These are phyloP conservation scores for Debaryomyces subglobosus DNA, from an alignment of 1,139 yeast species.

Conservation along the genomic window DNA sequence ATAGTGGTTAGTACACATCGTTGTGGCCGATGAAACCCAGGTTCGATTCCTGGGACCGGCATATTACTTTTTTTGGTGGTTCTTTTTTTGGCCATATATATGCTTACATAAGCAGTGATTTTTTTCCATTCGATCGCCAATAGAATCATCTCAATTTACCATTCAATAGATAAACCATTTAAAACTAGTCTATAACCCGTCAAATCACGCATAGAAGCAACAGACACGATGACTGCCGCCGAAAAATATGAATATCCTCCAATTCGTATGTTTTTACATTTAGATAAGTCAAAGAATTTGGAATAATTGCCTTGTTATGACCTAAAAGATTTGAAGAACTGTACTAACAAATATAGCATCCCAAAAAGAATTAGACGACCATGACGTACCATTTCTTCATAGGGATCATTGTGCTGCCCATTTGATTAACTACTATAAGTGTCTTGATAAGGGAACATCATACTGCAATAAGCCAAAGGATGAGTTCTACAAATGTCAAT, in stretches of 20 bases:
- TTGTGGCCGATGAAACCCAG: conserved; percentile 60
- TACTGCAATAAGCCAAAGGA: conserved; percentile 48
- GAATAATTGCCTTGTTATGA: neutral
- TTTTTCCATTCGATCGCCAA: conserved; percentile 6
- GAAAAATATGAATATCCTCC: conserved; percentile 28
- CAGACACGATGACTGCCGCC: conserved; percentile 8
- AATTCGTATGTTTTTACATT: conserved; percentile 25
- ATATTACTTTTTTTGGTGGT: conserved; percentile 24
- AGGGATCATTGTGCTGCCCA: conserved; percentile 54
- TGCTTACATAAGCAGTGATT: neutral
- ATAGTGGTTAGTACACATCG: conserved; percentile 59
- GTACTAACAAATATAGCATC: conserved; percentile 27
- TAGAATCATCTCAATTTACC: conserved; percentile 6
- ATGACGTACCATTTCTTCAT: conserved; percentile 49
- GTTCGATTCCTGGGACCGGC: conserved; percentile 64
- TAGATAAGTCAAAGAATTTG: neutral
- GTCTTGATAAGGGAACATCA: conserved; percentile 51
- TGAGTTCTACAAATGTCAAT: conserved; percentile 52
- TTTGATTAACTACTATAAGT: conserved; percentile 48
- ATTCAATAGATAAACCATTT: neutral
- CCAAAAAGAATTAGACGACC: conserved; percentile 45
- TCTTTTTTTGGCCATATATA: neutral
- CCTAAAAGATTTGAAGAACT: neutral
- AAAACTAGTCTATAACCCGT: neutral
- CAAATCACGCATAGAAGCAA: neutral